Percentiles rank a stretch among this genome's conserved stretches.
These are phyloP conservation scores for Vitellaria paradoxa DNA, from an alignment of 179 eudicot genomes.

Conservation along the genomic window DNA sequence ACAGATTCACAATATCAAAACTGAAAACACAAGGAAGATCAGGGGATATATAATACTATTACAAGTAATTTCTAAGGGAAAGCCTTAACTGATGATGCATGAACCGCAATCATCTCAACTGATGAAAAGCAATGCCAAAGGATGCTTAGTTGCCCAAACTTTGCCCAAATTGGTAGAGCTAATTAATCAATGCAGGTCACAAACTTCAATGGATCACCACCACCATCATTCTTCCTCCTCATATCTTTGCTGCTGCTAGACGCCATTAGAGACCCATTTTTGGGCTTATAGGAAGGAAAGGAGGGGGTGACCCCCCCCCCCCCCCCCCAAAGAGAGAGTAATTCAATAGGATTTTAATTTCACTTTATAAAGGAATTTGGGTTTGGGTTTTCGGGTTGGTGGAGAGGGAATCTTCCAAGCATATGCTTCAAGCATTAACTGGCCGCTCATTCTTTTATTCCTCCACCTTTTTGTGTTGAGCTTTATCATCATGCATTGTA, in stretches of 20 bases:
- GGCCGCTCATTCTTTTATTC: not conserved
- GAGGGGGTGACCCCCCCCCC: not conserved
- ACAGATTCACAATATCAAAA: no score
- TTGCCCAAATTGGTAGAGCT: conserved; percentile 28
- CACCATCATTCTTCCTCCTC: conserved; percentile 16
- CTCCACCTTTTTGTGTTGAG: not conserved
- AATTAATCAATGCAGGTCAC: not conserved
- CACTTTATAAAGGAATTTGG: not conserved
- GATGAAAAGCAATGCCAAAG: conserved; percentile 33
- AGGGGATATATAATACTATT: no score
- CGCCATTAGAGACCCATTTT: conserved; percentile 8
- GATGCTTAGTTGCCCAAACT: conserved; percentile 38
- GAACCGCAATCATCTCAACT: not conserved
- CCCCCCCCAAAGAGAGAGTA: no score
- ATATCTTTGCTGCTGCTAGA: not conserved
- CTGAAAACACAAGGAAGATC: not conserved
- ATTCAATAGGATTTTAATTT: not conserved
- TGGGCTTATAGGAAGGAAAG: not conserved
- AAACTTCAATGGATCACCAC: conserved; percentile 1
- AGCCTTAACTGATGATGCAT: not conserved
- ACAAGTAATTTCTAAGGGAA: no score
- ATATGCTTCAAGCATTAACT: not conserved
- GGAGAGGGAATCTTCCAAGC: not conserved
- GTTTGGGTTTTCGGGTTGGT: not conserved
- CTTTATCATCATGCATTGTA: not conserved